Base-by-base conservation (phyloP, 2,329 filamentous ascomycete species). In the Plectosphaerella cucumerina region DNA sequence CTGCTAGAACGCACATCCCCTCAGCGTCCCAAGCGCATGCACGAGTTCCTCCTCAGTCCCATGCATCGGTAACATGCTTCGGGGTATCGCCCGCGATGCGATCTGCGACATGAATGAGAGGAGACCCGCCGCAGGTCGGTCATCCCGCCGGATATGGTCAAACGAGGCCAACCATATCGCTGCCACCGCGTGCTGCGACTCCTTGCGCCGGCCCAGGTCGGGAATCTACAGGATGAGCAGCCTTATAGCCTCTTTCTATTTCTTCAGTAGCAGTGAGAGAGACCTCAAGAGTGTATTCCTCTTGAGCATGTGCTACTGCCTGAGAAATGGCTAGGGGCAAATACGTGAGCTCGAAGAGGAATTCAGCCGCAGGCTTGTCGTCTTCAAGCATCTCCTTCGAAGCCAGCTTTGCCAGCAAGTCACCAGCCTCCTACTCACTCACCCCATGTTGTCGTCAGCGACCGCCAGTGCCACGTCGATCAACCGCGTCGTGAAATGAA, bases 91-190 rank as follows among this genome's bases (percentile, higher is more conserved):
- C 20, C 21, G 20, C 4, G 15, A 23, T 20, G 22, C 42, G 42
- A 77, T 66, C 20, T 59, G 69, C 2, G 68, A 68, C n/a, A 72
- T 63, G 46, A 73, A 70, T 0, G 60, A 65, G 1, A 78, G 59
- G 34, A 72, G 51, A 0, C 66, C 23, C 5, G 50, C 35, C 65
- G 66, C 2, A 71, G 72, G 4, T 56, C 33, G 2, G 47, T 26
- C 6, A 42, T 70, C 55, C 6, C 51, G 44, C 4, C 56, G 58
- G 12, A 74, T 70, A 17, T 70, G 62, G 5, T 70, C 53, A 11
- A 77, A 71, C 0, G 73, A 74, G 5, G 74, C 59, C 1, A 70
- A 50, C 65, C 70, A 71, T 1, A 72, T 72, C 0, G 62, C 64
- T 4, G 66, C 67, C 2, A 74, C 59, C 1, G 70, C 61, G 20